Evolutionary conservation across 768 basidiomycete genomes (phyloP), one percentile per base, ranked within the genome.

Genomic region (Mycena floridula): DNA sequence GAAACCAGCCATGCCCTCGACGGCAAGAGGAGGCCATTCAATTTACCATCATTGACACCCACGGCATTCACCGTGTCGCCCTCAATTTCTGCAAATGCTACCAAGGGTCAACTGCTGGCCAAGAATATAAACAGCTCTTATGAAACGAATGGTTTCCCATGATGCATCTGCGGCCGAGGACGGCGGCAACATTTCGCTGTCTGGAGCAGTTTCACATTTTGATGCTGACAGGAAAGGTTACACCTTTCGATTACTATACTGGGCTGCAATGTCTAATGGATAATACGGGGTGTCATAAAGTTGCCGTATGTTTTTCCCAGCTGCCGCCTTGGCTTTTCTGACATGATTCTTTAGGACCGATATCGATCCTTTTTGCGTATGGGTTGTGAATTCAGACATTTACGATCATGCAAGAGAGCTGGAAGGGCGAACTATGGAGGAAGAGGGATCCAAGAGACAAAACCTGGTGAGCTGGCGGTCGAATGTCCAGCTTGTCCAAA

Each of bases 401-500:
- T 55, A 4, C 48, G 44, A 24, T 47, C 46, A 41, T 26, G 61
- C 3, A 65, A 65, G 38, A 49, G 53, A 4, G 51, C 25, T 7
- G 62, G 59, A 0, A 13, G 57, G 9, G 59, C 51, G 2, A 57
- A 64, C 32, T 49, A 55, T 37, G 46, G 53, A 4, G 24, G 6
- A 1, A 27, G n/a, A 1, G 61, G 64, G 1, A 40, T 55, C 5
- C 36, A 28, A 1, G 47, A 47, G 1, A 64, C 64, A 5, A 4
- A 9, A 5, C 24, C 44, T 6, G 64, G 64, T 2, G 56, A 56
- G 26, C 53, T 55, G 2, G 50, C 56, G 0, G 30, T 64, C 0
- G 9, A 42, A 6, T 66, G 64, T 37, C 58, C 57, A 2, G 54
- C 58, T 0, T 66, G 62, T 45, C 62, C 58, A 0, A 52, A 57